Evolutionary conservation across 2,329 filamentous ascomycete genomes (phyloP), one percentile per base, ranked within the genome.

Genomic region (Cladosporium sp.): DNA sequence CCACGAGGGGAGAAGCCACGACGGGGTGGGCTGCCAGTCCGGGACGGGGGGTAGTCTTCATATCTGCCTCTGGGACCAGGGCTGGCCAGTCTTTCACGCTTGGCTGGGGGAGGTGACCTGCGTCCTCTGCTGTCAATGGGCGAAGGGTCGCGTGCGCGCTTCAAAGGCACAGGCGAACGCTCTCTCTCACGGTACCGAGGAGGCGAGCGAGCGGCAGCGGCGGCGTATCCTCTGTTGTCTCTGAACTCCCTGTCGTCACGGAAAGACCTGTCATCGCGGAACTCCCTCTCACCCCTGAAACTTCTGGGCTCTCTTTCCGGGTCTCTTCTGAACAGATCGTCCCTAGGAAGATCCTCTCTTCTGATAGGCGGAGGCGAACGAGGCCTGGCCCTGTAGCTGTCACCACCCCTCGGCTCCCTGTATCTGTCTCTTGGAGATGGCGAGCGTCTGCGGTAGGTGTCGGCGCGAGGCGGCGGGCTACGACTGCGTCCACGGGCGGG

Each of bases 71-170:
- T 63, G 32, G 67, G 65, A 24, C 70, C 71, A 36, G 71, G 72
- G 55, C 59, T 63, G 17, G 61, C 65, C 24, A 70, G 55, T 50
- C 70, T 59, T 54, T 73, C 71, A 11, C 71, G 58, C 63, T 72
- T 73, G 4, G 60, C 58, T 11, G 63, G 58, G 12, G 68, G 66
- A 20, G 69, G 69, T 42, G 75, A 74, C 34, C 73, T 67, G 40
- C 68, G 61, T 2, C 72, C 72, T 47, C 72, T 68, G 57, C 73
- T 76, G 30, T 70, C 68, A 11, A 70, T 66, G 9, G 73, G 73
- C n/a, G 73, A 75, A n/a, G 64, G 57, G 42, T 78, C 72, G 50
- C 74, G 65, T 36, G 68, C 69, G 54, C 74, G 64, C 61, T 70
- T 73, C 52, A 69, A 50, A 9, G 68, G 69, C 13, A 67, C 63